Evolutionary conservation across 345 rosid species (phyloP), one percentile per base, ranked within the genome.

Genomic region (Euclidium syriacum): DNA sequence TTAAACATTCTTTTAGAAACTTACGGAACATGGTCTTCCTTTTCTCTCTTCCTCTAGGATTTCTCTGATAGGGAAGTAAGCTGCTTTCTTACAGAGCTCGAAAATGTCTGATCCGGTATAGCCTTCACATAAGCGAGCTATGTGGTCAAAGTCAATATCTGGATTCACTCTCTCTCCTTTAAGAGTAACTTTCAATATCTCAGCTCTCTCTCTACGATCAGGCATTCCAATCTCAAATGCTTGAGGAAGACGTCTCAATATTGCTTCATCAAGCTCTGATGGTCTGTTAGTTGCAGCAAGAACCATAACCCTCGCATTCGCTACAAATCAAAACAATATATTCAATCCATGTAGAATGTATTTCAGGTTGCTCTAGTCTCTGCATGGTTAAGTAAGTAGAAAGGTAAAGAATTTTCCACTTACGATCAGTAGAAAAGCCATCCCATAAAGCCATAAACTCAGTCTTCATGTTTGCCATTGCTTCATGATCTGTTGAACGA

Each of bases 391-490:
- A 55, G 5, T 17, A 34, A 22, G 38, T 17, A 1, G 2, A 24
- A 26, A 49, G 12, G 22, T 34, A 48, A 38, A 39, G 32, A 34
- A 16, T 23, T n/a, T n/a, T 62, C 42, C 34, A 87, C 99, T 85
- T 79, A 94, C 97, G 97, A 53, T 94, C 96, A 20, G 97, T 87
- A 7, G 97, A 83, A 74, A 94, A 90, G 6, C 99, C 97, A 83
- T 94, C 97, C 99, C 99, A 94, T 71, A 90, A 78, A 50, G 99
- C 99, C 99, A 94, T 90, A 75, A 87, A 94, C 82, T 94, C 97
- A 2, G 97, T 90, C 83, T 94, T 94, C 97, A 94, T 94, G 61
- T 90, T 94, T 2, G 97, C 78, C 74, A 85, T 52, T 36, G 99
- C 95, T 73, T 86, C 97, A 44, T 87, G 92, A 80, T 94, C 97